phyloP scores from a whole-genome alignment of 176 grass and related monocot species.

The Melocanna baccifera region DNA sequence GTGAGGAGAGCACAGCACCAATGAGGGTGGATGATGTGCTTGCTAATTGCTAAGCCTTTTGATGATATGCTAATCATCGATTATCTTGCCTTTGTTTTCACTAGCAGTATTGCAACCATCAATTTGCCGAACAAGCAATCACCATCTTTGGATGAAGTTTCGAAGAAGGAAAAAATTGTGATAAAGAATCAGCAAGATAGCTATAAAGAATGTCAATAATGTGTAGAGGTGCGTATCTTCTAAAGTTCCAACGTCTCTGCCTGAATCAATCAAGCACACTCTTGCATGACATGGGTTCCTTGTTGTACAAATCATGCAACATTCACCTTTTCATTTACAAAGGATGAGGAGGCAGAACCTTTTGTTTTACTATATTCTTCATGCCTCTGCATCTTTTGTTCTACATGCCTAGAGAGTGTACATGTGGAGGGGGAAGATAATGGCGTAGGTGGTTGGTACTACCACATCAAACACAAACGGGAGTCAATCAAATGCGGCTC shows the following conservation, averaged over 20 bases:
- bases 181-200: neutral
- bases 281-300: neutral
- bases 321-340: neutral
- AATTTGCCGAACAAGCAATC: neutral
- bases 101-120: neutral
- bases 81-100: neutral
- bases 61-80: neutral
- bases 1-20: neutral
- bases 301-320: neutral
- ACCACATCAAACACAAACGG: neutral
- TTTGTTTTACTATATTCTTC: conserved; percentile 12
- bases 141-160: neutral
- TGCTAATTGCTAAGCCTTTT: neutral
- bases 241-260: neutral
- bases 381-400: neutral
- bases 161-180: neutral
- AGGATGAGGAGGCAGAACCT: neutral
- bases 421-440: conserved; percentile 22
- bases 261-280: neutral
- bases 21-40: neutral
- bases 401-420: neutral
- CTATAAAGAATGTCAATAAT: neutral
- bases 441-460: conserved; percentile 36
- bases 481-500: conserved; percentile 15
- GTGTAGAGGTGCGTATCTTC: neutral